Percentiles rank a stretch among this genome's conserved stretches.
Conservation (phyloP, 2,329 filamentous ascomycete species). For the Aspergillus terreus region DNA sequence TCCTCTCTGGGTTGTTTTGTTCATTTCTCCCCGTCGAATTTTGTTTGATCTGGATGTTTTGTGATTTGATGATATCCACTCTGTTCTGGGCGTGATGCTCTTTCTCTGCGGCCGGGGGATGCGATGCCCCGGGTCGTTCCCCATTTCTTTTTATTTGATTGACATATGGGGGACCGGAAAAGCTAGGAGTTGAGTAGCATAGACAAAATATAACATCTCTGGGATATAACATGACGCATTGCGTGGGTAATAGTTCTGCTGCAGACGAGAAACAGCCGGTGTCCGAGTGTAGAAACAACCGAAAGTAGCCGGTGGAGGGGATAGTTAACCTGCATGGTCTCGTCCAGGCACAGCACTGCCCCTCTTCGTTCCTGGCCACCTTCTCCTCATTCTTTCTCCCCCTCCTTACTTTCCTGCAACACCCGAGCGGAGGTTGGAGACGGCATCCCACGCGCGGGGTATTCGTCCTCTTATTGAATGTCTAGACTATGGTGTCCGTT, state of each 20-base stretch:
- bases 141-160: background rate
- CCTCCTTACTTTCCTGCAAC: too few relatives aligned
- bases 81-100: slow-evolving; percentile 16
- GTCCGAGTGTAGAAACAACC: background rate
- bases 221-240: slow-evolving; percentile 2
- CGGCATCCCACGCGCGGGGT: too few relatives aligned
- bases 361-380: background rate
- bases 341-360: background rate
- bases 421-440: too few relatives aligned
- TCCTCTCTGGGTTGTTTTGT: slow-evolving; percentile 7
- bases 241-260: background rate
- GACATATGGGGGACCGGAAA: background rate
- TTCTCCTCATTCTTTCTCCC: background rate
- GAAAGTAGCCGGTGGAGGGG: background rate
- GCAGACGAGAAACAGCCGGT: background rate
- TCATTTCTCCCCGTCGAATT: slow-evolving; percentile 12
- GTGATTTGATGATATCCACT: slow-evolving; percentile 21
- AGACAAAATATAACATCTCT: slow-evolving; percentile 4
- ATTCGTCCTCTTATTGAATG: too few relatives aligned
- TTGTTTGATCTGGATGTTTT: slow-evolving; percentile 1
- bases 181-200: slow-evolving; percentile 6
- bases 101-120: background rate
- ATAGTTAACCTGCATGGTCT: background rate
- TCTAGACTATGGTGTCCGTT: too few relatives aligned
- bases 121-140: background rate